Conservation (phyloP, 495 filamentous ascomycete species). For the Lasiosphaeriaceae sp. region DNA sequence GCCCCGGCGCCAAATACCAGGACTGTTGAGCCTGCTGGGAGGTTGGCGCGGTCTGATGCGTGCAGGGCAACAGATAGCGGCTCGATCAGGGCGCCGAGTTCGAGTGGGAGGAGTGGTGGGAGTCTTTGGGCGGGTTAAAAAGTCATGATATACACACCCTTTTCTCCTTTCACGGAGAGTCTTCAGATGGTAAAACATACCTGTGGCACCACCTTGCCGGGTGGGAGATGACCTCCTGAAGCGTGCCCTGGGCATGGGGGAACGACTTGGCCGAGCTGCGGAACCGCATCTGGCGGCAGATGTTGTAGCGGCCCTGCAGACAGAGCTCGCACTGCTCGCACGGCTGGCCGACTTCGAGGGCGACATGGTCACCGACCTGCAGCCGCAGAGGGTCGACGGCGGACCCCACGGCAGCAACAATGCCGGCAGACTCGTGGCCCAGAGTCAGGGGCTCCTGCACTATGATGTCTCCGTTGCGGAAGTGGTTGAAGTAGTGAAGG, state of each 20-base stretch:
- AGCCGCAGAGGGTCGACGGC: conserved; percentile 32
- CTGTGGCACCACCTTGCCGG: conserved; percentile 65
- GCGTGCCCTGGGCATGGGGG: conserved; percentile 77
- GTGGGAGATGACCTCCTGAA: conserved; percentile 76
- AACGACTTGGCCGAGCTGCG: conserved; percentile 72
- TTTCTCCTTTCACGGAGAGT: no score
- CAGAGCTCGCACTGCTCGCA: conserved; percentile 68
- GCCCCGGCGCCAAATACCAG: conserved; percentile 80
- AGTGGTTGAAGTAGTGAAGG: conserved; percentile 65
- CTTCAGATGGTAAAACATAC: conserved; percentile 29
- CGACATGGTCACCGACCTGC: conserved; percentile 66
- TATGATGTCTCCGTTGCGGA: conserved; percentile 62
- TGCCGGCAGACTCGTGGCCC: conserved; percentile 58
- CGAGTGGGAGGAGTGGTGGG: conserved; percentile 57
- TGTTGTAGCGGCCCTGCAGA: conserved; percentile 70
- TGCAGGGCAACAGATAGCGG: conserved; percentile 79
- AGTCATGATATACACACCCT: no score
- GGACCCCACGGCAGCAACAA: conserved; percentile 52
- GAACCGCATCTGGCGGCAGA: conserved; percentile 77
- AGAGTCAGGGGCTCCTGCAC: conserved; percentile 61
- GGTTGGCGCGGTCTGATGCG: conserved; percentile 58
- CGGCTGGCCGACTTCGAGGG: conserved; percentile 79
- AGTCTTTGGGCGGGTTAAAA: no score
- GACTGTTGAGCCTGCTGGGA: conserved; percentile 51
- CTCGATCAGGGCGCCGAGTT: conserved; percentile 72